Evolutionary conservation across 2,329 filamentous ascomycete genomes (phyloP), one percentile per base, ranked within the genome.

Genomic region (Aspergillus quadrilineatus): DNA sequence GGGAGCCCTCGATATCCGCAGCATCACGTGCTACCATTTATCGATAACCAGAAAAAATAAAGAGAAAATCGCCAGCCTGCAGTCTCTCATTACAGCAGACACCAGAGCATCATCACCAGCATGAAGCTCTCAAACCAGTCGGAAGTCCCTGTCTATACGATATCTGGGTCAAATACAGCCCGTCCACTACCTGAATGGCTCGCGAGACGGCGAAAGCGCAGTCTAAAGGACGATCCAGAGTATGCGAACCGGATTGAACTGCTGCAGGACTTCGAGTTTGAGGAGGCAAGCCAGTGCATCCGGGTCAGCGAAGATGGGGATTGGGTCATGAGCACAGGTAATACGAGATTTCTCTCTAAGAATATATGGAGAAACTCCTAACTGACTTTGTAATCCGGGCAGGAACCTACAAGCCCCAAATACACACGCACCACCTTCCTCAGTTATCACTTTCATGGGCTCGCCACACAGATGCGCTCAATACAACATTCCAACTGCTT

Each of bases 251-350:
- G 94, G 63, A 88, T 99, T 65, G 94, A 99, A 75, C 81, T 99
- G 56, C 83, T 99, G 37, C 94, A 99, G 69, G 94, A 99, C 71
- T 99, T 99, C 73, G 92, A 95, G 70, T 97, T 99, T 68, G 92
- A 97, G 68, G 92, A 96, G 76, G 93, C 95, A 41, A 96, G 92
- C 70, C 85, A 88, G 64, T 97, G 93, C 71, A 85, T 99, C 61
- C 85, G 91, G 49, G 85, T 94, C 61, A 96, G 90, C 66, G 92
- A 96, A 57, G 94, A 99, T 83, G 93, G 93, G 48, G 88, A 97
- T 71, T 99, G 94, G 92, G 86, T 94, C 41, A 94, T 97, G 90
- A 95, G 90, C 68, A 95, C 92, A 51, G 92, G 91, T 78, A 22
- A 22, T 22, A 22, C 22, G 85, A 81, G 73, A 36, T 41, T 3